Base-by-base conservation (phyloP, 2,329 filamentous ascomycete species). In the Colletotrichum sp. region DNA sequence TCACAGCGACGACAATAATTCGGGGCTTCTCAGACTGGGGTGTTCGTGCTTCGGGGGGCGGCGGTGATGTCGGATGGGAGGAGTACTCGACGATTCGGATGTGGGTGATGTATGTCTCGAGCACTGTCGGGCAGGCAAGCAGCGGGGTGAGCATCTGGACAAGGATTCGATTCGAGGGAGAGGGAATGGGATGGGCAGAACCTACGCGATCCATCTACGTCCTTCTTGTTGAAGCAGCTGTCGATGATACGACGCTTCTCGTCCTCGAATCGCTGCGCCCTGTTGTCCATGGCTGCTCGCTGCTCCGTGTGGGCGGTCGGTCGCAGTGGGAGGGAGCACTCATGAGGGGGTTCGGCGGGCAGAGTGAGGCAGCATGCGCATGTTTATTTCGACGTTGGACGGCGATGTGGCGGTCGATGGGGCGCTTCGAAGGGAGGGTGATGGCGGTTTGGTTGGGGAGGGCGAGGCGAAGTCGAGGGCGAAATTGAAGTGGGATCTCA, bases 31-130 rank as follows among this genome's bases (percentile, higher is more conserved):
- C 96, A 82, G 93, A 92, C 69, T 94, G 90, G 12, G 92, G 87
- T 11, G 90, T 88, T 79, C 90, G 88, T n/a, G 93, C 92, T 79
- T 94, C 93, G 4, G 95, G 95, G 5, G 97, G 96, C 69, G 97
- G 94, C 39, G 97, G 97, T 49, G 91, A 90, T 27, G 96, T 96
- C 19, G 96, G 96, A 85, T 96, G 93, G 55, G 92, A 90, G 73
- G 93, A 93, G 89, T 95, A 98, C 87, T 99, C 97, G 79, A 92
- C 92, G 81, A 99, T 96, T 82, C 94, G 92, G 81, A 99, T 96
- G 84, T 99, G 97, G 27, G 97, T 99, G 81, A 99, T 99, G 87
- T 99, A 99, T 39, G 96, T 98, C 87, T 99, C 97, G 79, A 93
- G 88, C 80, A 95, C 94, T 95, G 81, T 68, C 25, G 71, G 44